Evolutionary conservation across 2,329 filamentous ascomycete species (phyloP).

Genomic region (Fusarium devonianum): DNA sequence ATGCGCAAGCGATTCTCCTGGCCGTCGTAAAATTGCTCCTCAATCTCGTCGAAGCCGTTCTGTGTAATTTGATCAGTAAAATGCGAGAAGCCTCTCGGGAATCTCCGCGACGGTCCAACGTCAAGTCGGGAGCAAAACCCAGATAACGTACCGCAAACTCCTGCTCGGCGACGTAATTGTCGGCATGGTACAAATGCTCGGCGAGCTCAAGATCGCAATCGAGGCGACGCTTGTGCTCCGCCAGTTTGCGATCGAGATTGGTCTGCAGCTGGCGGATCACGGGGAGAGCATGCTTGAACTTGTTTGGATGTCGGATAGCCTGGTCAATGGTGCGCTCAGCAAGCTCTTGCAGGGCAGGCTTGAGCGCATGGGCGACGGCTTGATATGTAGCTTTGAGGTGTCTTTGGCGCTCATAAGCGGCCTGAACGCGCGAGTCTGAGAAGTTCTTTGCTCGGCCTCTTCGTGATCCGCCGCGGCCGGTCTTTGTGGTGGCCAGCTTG

Average conservation of each 20-base stretch:
- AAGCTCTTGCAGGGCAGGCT: constrained; percentile 70
- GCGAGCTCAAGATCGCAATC: constrained; percentile 48
- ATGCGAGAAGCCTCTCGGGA: constrained; percentile 32
- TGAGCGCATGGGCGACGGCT: constrained; percentile 68
- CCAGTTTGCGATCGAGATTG: constrained; percentile 44
- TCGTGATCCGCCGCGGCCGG: constrained; percentile 49
- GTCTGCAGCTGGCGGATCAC: constrained; percentile 58
- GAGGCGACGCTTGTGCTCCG: constrained; percentile 44
- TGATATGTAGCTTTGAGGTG: constrained; percentile 71
- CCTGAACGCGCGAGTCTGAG: constrained; percentile 61
- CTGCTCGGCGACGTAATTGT: constrained; percentile 46
- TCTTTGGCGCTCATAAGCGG: constrained; percentile 68
- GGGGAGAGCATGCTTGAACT: constrained; percentile 57
- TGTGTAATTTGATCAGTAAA: constrained; percentile 36
- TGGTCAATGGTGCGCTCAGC: constrained; percentile 66
- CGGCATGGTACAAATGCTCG: constrained; percentile 48
- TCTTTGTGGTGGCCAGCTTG: constrained; percentile 48
- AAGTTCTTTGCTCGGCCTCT: constrained; percentile 65
- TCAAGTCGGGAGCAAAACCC: constrained; percentile 26
- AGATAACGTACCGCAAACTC: constrained; percentile 50
- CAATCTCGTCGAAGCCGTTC: constrained; percentile 50
- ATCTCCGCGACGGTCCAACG: constrained; percentile 30
- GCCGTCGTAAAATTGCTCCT: constrained; percentile 54
- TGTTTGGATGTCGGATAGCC: constrained; percentile 61
- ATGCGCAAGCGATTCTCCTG: constrained; percentile 56